Conservation (phyloP, 306 rosid species). For the Sicyos baderoa region DNA sequence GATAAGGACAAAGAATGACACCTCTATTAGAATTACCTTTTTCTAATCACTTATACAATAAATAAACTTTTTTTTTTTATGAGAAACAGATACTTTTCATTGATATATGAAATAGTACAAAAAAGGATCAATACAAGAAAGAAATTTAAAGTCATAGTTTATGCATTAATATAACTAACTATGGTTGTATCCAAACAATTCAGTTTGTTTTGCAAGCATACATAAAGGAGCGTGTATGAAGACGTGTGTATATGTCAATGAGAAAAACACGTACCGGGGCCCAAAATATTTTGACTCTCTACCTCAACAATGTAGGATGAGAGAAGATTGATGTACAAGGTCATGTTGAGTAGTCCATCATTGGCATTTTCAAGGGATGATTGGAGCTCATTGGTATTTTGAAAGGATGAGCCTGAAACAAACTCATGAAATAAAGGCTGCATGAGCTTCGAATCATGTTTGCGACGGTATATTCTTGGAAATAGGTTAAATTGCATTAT, state of each 20-base stretch:
- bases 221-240: not conserved
- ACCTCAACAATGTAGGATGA: conserved; percentile 85
- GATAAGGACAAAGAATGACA: not conserved
- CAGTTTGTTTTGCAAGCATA: not conserved
- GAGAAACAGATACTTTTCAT: too few species aligned
- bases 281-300: conserved; percentile 52
- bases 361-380: conserved; percentile 62
- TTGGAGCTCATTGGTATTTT: conserved; percentile 53
- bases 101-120: too few species aligned
- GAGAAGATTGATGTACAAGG: conserved; percentile 69
- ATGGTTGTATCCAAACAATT: not conserved
- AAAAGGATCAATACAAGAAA: too few species aligned
- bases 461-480: conserved; percentile 59
- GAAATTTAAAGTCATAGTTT: not conserved
- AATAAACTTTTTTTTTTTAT: too few species aligned
- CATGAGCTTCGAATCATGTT: conserved; percentile 64
- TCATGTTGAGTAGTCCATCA: conserved; percentile 68
- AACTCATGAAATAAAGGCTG: conserved; percentile 93
- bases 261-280: conserved; percentile 66
- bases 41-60: too few species aligned
- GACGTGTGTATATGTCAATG: not conserved
- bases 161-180: not conserved
- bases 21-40: not conserved
- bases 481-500: conserved; percentile 71
- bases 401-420: conserved; percentile 69